A percentile compares a stretch with the other conserved stretches of the same genome.
phyloP scores from a whole-genome alignment of 1,284 basidiomycete genomes.

The Xerocomus amazonicus region DNA sequence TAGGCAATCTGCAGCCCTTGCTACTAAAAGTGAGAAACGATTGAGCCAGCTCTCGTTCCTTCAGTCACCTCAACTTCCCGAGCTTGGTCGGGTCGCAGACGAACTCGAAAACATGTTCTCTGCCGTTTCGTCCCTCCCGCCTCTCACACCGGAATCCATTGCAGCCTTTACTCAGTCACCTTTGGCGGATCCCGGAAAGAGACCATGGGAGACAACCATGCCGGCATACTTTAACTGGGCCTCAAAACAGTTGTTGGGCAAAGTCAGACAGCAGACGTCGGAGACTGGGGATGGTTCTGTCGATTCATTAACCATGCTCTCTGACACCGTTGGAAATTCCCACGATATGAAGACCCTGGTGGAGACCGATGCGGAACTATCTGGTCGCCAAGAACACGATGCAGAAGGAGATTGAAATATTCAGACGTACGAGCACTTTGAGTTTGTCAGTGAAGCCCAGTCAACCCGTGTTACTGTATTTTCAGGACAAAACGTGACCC shows the following conservation, averaged over 20 bases:
- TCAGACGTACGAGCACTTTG: neutral
- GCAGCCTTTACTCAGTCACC: constrained; percentile 39
- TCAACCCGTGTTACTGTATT: too few species aligned
- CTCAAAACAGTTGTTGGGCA: constrained; percentile 48
- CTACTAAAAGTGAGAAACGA: constrained; percentile 41
- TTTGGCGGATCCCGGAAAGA: constrained; percentile 56
- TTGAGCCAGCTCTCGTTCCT: constrained; percentile 47
- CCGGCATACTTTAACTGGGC: constrained; percentile 70
- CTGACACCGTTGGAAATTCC: constrained; percentile 30
- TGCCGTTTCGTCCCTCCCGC: constrained; percentile 47
- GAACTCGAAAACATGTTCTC: constrained; percentile 44
- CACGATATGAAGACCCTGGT: constrained; percentile 34
- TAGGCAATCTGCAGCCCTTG: constrained; percentile 43
- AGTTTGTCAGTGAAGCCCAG: neutral
- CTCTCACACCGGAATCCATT: constrained; percentile 43
- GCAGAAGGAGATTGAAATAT: neutral
- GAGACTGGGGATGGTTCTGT: constrained; percentile 32
- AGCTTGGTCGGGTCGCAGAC: constrained; percentile 37
- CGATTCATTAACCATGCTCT: constrained; percentile 26
- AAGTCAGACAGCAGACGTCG: constrained; percentile 38
- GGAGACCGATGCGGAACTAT: constrained; percentile 12
- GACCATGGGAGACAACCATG: constrained; percentile 66
- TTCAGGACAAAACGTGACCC: too few species aligned
- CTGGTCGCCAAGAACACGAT: neutral
- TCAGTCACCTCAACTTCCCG: constrained; percentile 32